A percentile compares a stretch with the other conserved stretches of the same genome.
These are phyloP conservation scores for Cyberlindnera mrakii DNA, from an alignment of 805 yeast genomes.

Conservation along the genomic window DNA sequence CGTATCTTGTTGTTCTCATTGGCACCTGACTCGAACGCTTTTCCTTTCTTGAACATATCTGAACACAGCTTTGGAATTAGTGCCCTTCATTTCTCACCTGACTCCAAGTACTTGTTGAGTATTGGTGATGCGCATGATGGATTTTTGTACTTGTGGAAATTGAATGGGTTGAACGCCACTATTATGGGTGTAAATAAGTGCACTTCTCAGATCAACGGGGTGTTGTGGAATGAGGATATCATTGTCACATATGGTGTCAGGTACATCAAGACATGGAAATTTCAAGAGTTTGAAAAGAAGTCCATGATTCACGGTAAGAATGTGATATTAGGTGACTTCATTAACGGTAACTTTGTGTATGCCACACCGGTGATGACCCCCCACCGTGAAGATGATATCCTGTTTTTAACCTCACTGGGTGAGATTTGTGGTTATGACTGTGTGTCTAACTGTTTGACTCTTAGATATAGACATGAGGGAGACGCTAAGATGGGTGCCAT, in stretches of 20 bases:
- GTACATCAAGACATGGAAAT: slow-evolving; percentile 56
- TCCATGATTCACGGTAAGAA: slow-evolving; percentile 50
- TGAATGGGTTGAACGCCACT: slow-evolving; percentile 25
- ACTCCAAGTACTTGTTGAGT: slow-evolving; percentile 50
- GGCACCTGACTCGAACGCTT: slow-evolving; percentile 38
- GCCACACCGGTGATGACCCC: slow-evolving; percentile 21
- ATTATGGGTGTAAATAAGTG: slow-evolving; percentile 55
- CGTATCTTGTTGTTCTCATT: slow-evolving; percentile 54
- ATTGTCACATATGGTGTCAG: slow-evolving; percentile 57
- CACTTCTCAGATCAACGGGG: slow-evolving; percentile 48
- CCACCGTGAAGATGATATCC: slow-evolving; percentile 14
- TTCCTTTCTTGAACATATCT: slow-evolving; percentile 47
- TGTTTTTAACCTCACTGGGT: slow-evolving; percentile 22
- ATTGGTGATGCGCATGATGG: slow-evolving; percentile 70
- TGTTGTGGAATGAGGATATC: slow-evolving; percentile 46
- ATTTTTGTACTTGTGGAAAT: slow-evolving; percentile 54
- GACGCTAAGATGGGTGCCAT: slow-evolving; percentile 15
- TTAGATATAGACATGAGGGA: slow-evolving; percentile 10
- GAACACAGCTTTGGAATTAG: slow-evolving; percentile 67
- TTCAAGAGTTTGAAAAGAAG: slow-evolving; percentile 26
- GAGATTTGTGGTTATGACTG: slow-evolving; percentile 19
- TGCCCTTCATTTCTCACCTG: slow-evolving; percentile 49
- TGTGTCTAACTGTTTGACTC: slow-evolving; percentile 9
- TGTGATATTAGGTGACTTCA: slow-evolving; percentile 44
- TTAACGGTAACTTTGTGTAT: slow-evolving; percentile 44